Conservation (phyloP, 768 basidiomycete genomes). For the Neoboletus subvelutipes region DNA sequence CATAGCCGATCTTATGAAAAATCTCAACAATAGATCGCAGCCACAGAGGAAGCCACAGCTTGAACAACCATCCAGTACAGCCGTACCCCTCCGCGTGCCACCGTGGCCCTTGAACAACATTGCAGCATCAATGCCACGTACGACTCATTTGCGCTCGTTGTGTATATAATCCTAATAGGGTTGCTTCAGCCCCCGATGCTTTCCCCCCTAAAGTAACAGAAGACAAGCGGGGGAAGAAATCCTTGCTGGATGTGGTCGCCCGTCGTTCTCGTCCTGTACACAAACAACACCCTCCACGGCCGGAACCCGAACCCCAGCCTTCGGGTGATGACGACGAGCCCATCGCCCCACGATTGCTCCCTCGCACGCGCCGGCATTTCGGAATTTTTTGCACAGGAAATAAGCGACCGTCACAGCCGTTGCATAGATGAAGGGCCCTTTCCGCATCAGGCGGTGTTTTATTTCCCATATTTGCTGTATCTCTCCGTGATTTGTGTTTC, state of each 20-base stretch:
- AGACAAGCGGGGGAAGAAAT: slow-evolving; percentile 17
- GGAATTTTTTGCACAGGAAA: slow-evolving; percentile 41
- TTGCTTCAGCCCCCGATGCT: slow-evolving; percentile 38
- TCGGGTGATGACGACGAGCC: slow-evolving; percentile 9
- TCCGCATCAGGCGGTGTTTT: neutral
- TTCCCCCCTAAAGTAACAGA: slow-evolving; percentile 27
- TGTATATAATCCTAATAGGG: slow-evolving; percentile 10
- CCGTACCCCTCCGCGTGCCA: slow-evolving; percentile 15
- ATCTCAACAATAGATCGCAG: slow-evolving; percentile 12
- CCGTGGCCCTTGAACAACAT: slow-evolving; percentile 27
- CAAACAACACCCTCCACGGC: slow-evolving; percentile 23
- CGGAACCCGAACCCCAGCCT: slow-evolving; percentile 9
- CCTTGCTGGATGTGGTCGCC: neutral
- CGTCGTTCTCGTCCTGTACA: slow-evolving; percentile 28
- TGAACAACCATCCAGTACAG: slow-evolving; percentile 14
- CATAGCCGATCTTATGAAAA: slow-evolving; percentile 33
- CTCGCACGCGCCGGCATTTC: slow-evolving; percentile 28
- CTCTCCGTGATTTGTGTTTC: slow-evolving; percentile 8
- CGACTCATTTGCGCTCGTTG: slow-evolving; percentile 5
- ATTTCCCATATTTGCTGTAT: slow-evolving; percentile 5
- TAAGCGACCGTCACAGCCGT: slow-evolving; percentile 15
- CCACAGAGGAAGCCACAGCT: slow-evolving; percentile 19
- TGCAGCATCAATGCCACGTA: slow-evolving; percentile 40
- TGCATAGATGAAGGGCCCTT: slow-evolving; percentile 6
- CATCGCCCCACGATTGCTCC: slow-evolving; percentile 6